phyloP scores from a whole-genome alignment of 306 rosid genomes.

The Ormosia emarginata region DNA sequence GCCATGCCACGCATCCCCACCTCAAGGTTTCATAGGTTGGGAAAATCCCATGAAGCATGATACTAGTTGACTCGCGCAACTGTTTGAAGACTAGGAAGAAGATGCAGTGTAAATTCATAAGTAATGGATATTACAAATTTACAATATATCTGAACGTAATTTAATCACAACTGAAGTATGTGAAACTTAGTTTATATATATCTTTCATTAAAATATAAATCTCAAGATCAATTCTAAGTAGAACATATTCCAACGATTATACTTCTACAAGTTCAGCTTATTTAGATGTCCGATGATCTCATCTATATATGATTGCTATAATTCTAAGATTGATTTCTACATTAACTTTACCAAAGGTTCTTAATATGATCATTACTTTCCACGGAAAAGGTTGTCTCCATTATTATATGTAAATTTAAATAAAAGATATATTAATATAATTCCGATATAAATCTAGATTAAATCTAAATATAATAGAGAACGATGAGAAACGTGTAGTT shows the following conservation, averaged over 20 bases:
- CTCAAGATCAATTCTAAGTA: no score
- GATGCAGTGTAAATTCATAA: neutral
- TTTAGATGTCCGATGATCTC: neutral
- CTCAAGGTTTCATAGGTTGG: no score
- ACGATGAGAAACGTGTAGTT: neutral
- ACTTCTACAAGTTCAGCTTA: neutral
- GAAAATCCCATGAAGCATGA: no score
- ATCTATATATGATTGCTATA: no score
- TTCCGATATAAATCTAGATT: neutral
- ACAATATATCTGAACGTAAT: neutral
- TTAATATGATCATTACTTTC: neutral
- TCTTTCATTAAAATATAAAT: neutral
- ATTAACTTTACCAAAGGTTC: neutral
- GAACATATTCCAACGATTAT: no score
- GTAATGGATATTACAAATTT: neutral
- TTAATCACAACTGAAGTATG: neutral
- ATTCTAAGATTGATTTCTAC: neutral
- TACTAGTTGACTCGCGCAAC: neutral
- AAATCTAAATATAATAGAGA: neutral
- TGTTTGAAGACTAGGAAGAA: neutral
- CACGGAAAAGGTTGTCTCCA: neutral
- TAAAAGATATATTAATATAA: neutral
- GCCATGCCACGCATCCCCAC: neutral
- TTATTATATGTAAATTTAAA: neutral
- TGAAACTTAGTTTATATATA: neutral